These are phyloP conservation scores for Scopulariopsis brevicaulis DNA, from an alignment of 2,329 filamentous ascomycete species.

Conservation along the genomic window DNA sequence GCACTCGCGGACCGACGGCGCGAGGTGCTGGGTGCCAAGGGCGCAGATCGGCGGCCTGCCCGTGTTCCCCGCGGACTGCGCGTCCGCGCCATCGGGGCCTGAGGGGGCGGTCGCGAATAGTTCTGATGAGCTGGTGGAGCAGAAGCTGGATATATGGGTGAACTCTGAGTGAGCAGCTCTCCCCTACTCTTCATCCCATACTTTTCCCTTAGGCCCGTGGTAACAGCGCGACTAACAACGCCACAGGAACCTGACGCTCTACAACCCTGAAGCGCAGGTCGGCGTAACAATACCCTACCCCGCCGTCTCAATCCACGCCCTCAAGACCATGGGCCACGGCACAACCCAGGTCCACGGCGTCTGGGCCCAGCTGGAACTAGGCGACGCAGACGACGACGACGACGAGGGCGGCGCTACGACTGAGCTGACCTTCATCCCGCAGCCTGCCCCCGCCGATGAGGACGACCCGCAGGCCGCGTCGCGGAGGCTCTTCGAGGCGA, in stretches of 20 bases:
- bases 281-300: conserved; percentile 66
- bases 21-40: conserved; percentile 45
- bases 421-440: conserved; percentile 56
- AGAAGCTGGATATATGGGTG: conserved; percentile 44
- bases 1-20: conserved; percentile 46
- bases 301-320: conserved; percentile 62
- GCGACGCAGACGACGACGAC: conserved; percentile 38
- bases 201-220: not conserved
- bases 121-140: conserved; percentile 27
- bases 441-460: conserved; percentile 9
- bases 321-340: conserved; percentile 36
- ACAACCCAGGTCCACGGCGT: conserved; percentile 33
- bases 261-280: conserved; percentile 41
- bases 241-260: conserved; percentile 46
- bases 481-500: conserved; percentile 52
- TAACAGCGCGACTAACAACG: not conserved
- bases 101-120: conserved; percentile 20
- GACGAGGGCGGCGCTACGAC: conserved; percentile 49
- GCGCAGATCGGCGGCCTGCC: conserved; percentile 42
- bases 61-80: conserved; percentile 33
- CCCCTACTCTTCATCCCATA: not conserved
- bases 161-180: conserved; percentile 39
- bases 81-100: conserved; percentile 18
- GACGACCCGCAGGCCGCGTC: conserved; percentile 15
- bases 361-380: conserved; percentile 59